These are phyloP conservation scores for Amylostereum chailletii DNA, from an alignment of 1,284 basidiomycete genomes.

Conservation along the genomic window DNA sequence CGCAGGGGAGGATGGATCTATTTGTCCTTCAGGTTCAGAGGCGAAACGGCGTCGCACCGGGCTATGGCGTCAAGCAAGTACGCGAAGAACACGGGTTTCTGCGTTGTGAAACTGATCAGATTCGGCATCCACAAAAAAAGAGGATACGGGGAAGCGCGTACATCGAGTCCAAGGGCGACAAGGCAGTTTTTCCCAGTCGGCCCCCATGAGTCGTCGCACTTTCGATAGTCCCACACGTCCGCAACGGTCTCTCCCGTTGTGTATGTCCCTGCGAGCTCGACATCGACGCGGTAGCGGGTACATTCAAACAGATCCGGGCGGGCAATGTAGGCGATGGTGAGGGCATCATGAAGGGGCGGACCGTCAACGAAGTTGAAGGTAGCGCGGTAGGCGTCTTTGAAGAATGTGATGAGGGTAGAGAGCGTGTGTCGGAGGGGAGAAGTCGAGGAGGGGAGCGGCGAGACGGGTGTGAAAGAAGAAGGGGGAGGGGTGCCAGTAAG, in stretches of 20 bases:
- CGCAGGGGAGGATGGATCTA: background rate
- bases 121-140: background rate
- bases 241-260: conserved; percentile 70
- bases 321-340: conserved; percentile 68
- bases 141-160: conserved; percentile 23
- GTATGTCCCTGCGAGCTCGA: conserved; percentile 58
- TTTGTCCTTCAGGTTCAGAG: conserved; percentile 29
- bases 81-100: conserved; percentile 61
- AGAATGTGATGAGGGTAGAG: conserved; percentile 65
- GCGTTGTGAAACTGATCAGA: conserved; percentile 1
- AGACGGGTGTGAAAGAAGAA: conserved; percentile 17
- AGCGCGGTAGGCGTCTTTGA: conserved; percentile 57
- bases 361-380: conserved; percentile 69
- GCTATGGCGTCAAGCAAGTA: conserved; percentile 53
- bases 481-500: conserved; percentile 19
- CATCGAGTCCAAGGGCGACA: conserved; percentile 58
- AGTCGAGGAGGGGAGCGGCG: conserved; percentile 5
- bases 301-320: conserved; percentile 53
- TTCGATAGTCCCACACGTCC: conserved; percentile 57
- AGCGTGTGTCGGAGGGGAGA: conserved; percentile 54
- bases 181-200: conserved; percentile 62
- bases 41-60: conserved; percentile 49
- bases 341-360: conserved; percentile 76
- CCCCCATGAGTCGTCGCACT: conserved; percentile 58
- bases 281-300: conserved; percentile 63